A percentile compares a stretch with the other conserved stretches of the same genome.
phyloP scores from a whole-genome alignment of 2,329 filamentous ascomycete species.

The Fusarium torreyae region DNA sequence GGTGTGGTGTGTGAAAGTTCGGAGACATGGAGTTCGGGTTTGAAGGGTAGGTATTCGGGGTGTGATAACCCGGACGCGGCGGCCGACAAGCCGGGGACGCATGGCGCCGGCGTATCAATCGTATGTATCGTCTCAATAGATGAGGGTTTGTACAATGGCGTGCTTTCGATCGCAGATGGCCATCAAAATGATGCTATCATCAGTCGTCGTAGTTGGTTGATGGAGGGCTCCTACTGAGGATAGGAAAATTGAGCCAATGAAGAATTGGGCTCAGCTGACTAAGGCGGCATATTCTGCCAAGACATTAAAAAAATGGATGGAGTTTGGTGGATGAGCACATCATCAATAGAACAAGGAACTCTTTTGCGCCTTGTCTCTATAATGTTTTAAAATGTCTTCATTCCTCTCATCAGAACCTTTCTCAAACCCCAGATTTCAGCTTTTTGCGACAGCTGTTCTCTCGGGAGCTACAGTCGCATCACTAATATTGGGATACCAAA shows the following conservation, averaged over 20 bases:
- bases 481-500: constrained; percentile 74
- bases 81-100: constrained; percentile 58
- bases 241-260: constrained; percentile 37
- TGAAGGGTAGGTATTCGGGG: constrained; percentile 34
- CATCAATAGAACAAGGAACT: constrained; percentile 2
- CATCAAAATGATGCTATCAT: constrained; percentile 11
- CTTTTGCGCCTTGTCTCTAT: constrained; percentile 13
- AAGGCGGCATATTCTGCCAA: constrained; percentile 31
- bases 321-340: constrained; percentile 6
- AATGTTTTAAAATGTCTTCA: constrained; percentile 58
- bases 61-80: constrained; percentile 42
- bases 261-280: constrained; percentile 35
- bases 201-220: constrained; percentile 16
- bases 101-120: constrained; percentile 47
- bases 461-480: constrained; percentile 73
- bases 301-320: constrained; percentile 22
- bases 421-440: constrained; percentile 68
- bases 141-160: neutral
- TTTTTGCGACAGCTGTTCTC: constrained; percentile 79
- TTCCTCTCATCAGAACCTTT: constrained; percentile 60
- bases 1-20: constrained; percentile 50
- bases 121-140: neutral
- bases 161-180: neutral
- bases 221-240: constrained; percentile 29
- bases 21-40: constrained; percentile 41